A percentile compares a stretch with the other conserved stretches of the same genome.
Conservation (phyloP, 139 green algal species). For the Coccomyxa sp. region DNA sequence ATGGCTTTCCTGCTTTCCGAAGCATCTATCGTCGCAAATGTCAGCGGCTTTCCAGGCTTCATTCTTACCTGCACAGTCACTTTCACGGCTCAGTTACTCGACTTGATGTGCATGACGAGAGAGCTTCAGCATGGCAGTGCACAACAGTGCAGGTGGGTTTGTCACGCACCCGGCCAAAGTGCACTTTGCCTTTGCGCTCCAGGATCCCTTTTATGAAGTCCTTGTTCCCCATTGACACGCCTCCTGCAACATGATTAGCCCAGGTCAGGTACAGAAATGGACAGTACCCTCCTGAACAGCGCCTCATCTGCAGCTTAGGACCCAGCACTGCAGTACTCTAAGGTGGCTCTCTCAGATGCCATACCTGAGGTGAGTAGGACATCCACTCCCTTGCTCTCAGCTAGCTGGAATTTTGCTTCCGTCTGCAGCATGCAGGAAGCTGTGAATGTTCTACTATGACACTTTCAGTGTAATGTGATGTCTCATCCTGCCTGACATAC, state of each 20-base stretch:
- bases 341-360: neutral
- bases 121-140: too few species aligned
- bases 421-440: constrained; percentile 36
- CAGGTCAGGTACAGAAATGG: neutral
- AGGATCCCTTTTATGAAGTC: constrained; percentile 96
- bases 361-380: constrained; percentile 80
- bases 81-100: too few species aligned
- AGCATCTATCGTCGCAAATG: constrained; percentile 82
- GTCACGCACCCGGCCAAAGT: constrained; percentile 79
- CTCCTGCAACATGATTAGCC: constrained; percentile 50
- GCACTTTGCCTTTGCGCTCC: constrained; percentile 70
- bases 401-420: constrained; percentile 55
- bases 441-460: too few species aligned
- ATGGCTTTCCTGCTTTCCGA: neutral
- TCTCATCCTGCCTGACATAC: too few species aligned
- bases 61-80: constrained; percentile 63
- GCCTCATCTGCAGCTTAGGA: neutral
- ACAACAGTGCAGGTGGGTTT: too few species aligned
- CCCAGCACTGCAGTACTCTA: neutral
- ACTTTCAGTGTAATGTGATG: too few species aligned
- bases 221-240: constrained; percentile 94
- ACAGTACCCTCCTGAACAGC: too few species aligned
- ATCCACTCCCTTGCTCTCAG: constrained; percentile 62
- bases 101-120: too few species aligned
- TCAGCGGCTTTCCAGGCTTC: constrained; percentile 98